A percentile compares a stretch with the other conserved stretches of the same genome.
Conservation (phyloP, 163 green algal genomes). For the Scenedesmus sp. region DNA sequence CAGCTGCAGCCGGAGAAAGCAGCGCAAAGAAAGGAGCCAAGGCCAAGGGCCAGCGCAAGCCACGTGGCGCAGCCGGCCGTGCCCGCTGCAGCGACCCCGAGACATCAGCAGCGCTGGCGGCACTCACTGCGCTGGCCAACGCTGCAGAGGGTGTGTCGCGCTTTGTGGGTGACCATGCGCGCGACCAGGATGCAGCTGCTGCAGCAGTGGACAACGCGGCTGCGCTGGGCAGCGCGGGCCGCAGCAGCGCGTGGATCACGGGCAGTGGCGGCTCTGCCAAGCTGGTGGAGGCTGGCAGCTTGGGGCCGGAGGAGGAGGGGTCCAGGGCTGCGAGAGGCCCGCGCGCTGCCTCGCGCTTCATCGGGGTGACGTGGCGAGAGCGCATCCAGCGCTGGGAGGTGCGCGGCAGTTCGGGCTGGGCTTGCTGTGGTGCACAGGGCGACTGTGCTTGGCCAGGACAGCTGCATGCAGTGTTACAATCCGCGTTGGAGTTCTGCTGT, state of each 20-base stretch:
- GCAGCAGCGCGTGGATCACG: neutral
- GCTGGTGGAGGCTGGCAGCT: neutral
- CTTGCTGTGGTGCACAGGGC: neutral
- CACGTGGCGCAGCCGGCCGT: neutral
- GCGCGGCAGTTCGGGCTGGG: neutral
- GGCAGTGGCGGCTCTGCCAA: neutral
- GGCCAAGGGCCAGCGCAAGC: neutral
- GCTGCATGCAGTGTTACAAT: neutral
- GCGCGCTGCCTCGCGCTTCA: conserved; percentile 26
- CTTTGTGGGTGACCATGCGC: conserved; percentile 24
- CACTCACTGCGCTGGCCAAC: conserved; percentile 34
- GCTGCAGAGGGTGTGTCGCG: conserved; percentile 33
- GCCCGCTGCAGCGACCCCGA: conserved; percentile 46
- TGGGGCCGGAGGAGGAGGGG: conserved; percentile 28
- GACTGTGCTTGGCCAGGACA: too few species aligned
- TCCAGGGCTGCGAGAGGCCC: conserved; percentile 31
- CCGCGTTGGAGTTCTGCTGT: too few species aligned
- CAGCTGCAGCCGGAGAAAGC: neutral
- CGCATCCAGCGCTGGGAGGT: conserved; percentile 75
- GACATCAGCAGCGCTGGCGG: conserved; percentile 41
- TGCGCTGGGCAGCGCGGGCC: neutral
- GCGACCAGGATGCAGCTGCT: conserved; percentile 13
- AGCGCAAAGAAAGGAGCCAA: neutral
- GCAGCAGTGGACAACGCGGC: neutral
- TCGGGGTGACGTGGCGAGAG: conserved; percentile 73